Base-by-base conservation (phyloP, 2,329 filamentous ascomycete genomes). In the Grosmannia clavigera region DNA sequence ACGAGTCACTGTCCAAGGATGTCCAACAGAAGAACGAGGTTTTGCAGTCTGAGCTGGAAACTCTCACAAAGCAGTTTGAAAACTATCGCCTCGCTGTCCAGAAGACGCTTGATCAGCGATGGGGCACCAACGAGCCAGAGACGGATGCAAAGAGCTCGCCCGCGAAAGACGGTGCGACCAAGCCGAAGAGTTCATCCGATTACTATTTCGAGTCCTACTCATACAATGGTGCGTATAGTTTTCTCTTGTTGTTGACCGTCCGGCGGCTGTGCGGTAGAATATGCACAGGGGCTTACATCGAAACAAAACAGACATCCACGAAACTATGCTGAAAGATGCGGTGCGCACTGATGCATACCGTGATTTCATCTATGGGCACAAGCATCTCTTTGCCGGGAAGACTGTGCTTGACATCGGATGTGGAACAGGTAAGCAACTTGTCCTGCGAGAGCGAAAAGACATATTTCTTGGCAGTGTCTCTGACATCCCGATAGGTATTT, bases 341-440 rank as follows among this genome's bases (percentile, higher is more conserved):
- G 80, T 96, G 50, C 87, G 92, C 58, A 97, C 92, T 12, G 88
- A 96, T 67, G 87, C 90, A 3, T 97, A 97, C 74, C 85, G 92
- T 54, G 91, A 97, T 73, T 96, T 96, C 70, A 91, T 96, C 68
- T 96, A 96, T 75, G 83, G 85, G 65, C 90, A 96, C 75, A 94
- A 95, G 72, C 78, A 90, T 65, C 75, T 96, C 3, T 96, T 96
- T 73, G 83, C 85, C 38, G 88, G 84, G 67, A 96, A 95, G 75
- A 83, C 86, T 11, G 88, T 96, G 14, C 82, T 97, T 7, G 92
- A 97, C 69, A 91, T 96, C 64, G 92, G 92, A 57, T 96, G 92
- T 68, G 88, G 86, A 55, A 88, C 85, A 31, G 81, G 79, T 79
- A 70, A 70, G 46, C 19, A 46, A n/a, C 2, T 7, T 16, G 19